Percentiles rank a stretch among this genome's conserved stretches.
Conservation (phyloP, 257 asterid species). For the Salvia splendens region DNA sequence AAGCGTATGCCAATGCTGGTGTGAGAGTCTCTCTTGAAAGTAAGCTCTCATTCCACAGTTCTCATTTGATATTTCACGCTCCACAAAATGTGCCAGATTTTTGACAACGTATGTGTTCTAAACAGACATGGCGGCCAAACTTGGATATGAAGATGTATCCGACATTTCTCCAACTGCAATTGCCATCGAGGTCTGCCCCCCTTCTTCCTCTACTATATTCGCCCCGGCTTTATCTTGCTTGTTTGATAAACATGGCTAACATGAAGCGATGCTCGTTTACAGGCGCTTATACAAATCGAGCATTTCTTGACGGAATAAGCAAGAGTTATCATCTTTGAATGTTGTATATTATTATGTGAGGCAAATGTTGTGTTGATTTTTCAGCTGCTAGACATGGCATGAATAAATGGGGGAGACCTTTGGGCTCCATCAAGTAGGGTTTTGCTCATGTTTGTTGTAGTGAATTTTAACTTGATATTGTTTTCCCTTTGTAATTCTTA, state of each 20-base stretch:
- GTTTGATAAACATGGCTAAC: constrained; percentile 14
- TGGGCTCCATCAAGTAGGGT: neutral
- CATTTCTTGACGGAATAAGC: constrained; percentile 47
- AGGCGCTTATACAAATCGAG: constrained; percentile 68
- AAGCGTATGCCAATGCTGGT: constrained; percentile 72
- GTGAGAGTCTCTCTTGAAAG: constrained; percentile 74
- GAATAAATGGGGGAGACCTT: constrained; percentile 19
- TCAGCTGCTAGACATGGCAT: constrained; percentile 3
- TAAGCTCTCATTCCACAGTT: constrained; percentile 36
- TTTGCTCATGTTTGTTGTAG: neutral
- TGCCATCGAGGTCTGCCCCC: constrained; percentile 66
- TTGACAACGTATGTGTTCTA: neutral
- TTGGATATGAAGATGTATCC: constrained; percentile 59
- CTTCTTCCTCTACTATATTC: constrained; percentile 14
- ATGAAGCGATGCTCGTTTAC: constrained; percentile 22
- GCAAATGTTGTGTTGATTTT: constrained; percentile 15
- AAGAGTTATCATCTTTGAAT: neutral
- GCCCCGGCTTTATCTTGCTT: neutral
- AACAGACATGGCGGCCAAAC: constrained; percentile 65
- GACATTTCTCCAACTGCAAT: constrained; percentile 61
- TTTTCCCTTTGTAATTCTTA: neutral
- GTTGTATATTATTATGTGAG: neutral
- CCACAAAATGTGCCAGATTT: neutral
- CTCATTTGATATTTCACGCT: neutral
- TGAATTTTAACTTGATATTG: neutral